Evolutionary conservation across 176 grass and related monocot genomes (phyloP).

Genomic region (Avena atlantica): DNA sequence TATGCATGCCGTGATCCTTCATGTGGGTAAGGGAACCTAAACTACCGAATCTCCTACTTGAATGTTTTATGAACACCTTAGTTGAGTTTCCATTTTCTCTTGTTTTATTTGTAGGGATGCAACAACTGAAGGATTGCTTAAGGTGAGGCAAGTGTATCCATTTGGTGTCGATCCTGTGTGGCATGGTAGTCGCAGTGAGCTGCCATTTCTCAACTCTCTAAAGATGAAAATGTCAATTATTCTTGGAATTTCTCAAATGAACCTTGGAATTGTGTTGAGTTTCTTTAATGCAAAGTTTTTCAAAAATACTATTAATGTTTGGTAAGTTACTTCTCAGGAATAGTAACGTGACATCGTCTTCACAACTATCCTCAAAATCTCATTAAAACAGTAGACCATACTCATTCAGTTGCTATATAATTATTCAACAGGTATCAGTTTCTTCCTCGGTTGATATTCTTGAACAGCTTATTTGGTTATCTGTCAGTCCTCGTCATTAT

Average conservation of each 20-base stretch:
- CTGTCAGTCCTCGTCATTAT: constrained; percentile 84
- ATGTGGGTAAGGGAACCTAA: constrained; percentile 64
- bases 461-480: constrained; percentile 97
- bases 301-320: constrained; percentile 65
- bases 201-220: constrained; percentile 92
- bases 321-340: constrained; percentile 55
- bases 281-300: constrained; percentile 93
- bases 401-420: constrained; percentile 22
- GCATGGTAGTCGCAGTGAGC: constrained; percentile 83
- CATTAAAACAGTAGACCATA: constrained; percentile 13
- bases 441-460: constrained; percentile 91
- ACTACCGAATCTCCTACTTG: neutral
- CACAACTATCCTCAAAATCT: neutral
- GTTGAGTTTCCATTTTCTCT: neutral
- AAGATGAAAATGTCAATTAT: constrained; percentile 99
- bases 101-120: constrained; percentile 56
- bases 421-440: constrained; percentile 76
- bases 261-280: constrained; percentile 90
- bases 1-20: constrained; percentile 79
- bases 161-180: constrained; percentile 90
- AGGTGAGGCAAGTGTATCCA: constrained; percentile 68
- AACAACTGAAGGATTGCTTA: constrained; percentile 69
- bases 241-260: constrained; percentile 93
- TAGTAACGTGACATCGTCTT: neutral
- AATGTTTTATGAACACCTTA: neutral